Evolutionary conservation across 2,329 filamentous ascomycete genomes (phyloP), one percentile per base, ranked within the genome.

Genomic region (Talaromyces pinophilus): DNA sequence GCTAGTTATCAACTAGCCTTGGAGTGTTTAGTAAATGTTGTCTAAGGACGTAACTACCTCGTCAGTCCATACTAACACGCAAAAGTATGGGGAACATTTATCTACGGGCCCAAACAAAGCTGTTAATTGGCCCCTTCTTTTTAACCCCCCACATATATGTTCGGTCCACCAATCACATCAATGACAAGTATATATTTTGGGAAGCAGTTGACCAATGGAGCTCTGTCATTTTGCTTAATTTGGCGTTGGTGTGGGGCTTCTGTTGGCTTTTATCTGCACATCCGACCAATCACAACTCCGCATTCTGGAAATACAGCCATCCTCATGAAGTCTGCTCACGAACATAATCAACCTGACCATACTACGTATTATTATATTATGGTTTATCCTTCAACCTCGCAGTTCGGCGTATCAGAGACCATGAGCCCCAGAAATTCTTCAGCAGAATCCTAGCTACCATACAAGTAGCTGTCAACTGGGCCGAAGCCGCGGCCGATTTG

Each of bases 181-280:
- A 15, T 6, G 3, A 2, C 7, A 0, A 13, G 2, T 15, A 2
- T 15, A 1, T 2, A 15, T 25, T 15, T 5, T 5, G 3, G 22
- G 1, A 5, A 4, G 5, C 11, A 3, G n/a, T 1, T 15, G 13
- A 7, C 46, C 22, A 50, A 28, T 50, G 22, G 15, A 3, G 17
- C 17, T 8, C 7, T 7, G 8, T 22, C 3, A 22, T 5, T 48
- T 17, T 1, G 10, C 3, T 22, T n/a, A 6, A 48, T 48, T 5
- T 8, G n/a, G 8, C 10, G 19, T 48, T 13, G 3, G 8, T 46
- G 19, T 52, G 48, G 48, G 25, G 48, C 25, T 30, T 3, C 5
- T 8, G 2, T 15, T 25, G 48, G 22, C 13, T 52, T 30, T 30
- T 8, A 17, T 17, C 25, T 30, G 22, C 11, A 8, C 1, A 3